A percentile compares a stretch with the other conserved stretches of the same genome.
phyloP scores from a whole-genome alignment of 352 stramenopile genomes.

The Thalassiosira exigua region DNA sequence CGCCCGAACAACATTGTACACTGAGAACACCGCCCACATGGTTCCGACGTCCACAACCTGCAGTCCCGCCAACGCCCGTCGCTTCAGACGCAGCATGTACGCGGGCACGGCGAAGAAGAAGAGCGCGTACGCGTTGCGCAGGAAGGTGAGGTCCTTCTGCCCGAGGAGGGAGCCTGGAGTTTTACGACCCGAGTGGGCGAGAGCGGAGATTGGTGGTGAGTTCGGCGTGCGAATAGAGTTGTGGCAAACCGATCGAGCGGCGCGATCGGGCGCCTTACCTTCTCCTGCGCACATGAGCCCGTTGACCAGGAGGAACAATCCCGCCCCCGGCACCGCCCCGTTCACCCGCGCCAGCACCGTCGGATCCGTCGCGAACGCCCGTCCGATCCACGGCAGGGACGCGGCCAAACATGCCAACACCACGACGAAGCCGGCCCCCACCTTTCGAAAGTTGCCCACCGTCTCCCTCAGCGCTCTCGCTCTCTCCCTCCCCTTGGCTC shows the following conservation, averaged over 20 bases:
- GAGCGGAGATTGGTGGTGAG: too few relatives aligned
- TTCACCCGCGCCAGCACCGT: slow-evolving; percentile 67
- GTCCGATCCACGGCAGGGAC: slow-evolving; percentile 64
- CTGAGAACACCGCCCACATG: slow-evolving; percentile 63
- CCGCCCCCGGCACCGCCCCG: slow-evolving; percentile 64
- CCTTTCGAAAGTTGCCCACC: slow-evolving; percentile 73
- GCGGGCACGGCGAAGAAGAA: slow-evolving; percentile 76
- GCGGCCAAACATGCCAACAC: slow-evolving; percentile 52
- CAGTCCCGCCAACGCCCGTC: slow-evolving; percentile 41
- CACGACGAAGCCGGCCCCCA: slow-evolving; percentile 56
- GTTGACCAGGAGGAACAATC: slow-evolving; percentile 56
- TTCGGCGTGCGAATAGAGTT: too few relatives aligned
- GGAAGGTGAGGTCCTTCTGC: slow-evolving; percentile 74
- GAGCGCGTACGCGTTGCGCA: slow-evolving; percentile 71
- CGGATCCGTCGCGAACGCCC: slow-evolving; percentile 75
- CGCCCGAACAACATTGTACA: slow-evolving; percentile 63
- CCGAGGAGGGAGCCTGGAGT: slow-evolving; percentile 68
- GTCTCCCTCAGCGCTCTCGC: slow-evolving; percentile 56
- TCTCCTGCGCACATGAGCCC: slow-evolving; percentile 62
- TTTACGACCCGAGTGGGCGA: too few relatives aligned
- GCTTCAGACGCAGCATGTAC: slow-evolving; percentile 76
- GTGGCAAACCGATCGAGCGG: too few relatives aligned
- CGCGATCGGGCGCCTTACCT: slow-evolving; percentile 54
- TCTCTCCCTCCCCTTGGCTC: slow-evolving; percentile 26
- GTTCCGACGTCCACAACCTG: slow-evolving; percentile 44